These are phyloP conservation scores for Nemania serpens DNA, from an alignment of 2,329 filamentous ascomycete species.

Conservation along the genomic window DNA sequence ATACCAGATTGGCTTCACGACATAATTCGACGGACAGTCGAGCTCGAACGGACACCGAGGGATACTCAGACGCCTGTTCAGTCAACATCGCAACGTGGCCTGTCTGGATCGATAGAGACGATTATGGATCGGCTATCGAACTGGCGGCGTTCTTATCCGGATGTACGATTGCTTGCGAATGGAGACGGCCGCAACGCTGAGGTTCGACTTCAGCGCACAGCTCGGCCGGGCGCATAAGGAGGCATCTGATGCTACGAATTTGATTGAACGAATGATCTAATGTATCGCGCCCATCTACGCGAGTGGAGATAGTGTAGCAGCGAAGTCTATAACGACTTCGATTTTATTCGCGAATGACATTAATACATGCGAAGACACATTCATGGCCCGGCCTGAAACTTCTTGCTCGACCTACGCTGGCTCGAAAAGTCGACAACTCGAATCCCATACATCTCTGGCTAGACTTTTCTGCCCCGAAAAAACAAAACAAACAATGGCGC, in stretches of 20 bases:
- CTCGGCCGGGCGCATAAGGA: conserved; percentile 40
- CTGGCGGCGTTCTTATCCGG: conserved; percentile 37
- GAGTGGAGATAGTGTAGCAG: neutral
- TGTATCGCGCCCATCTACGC: neutral
- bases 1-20: conserved; percentile 61
- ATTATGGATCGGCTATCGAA: conserved; percentile 24
- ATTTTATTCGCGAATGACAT: neutral
- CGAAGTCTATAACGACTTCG: neutral
- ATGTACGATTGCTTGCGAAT: conserved; percentile 48
- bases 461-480: neutral
- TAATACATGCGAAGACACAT: neutral
- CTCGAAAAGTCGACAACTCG: conserved; percentile 2
- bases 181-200: conserved; percentile 36
- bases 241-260: neutral
- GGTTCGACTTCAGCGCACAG: conserved; percentile 39
- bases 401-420: neutral
- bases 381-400: neutral
- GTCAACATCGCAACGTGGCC: conserved; percentile 17
- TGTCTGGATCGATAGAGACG: conserved; percentile 21
- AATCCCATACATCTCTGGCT: neutral
- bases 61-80: conserved; percentile 21
- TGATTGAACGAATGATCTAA: neutral
- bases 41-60: conserved; percentile 40
- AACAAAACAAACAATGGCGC: neutral
- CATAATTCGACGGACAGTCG: conserved; percentile 55